Evolutionary conservation across 2,329 filamentous ascomycete species (phyloP), one percentile per base, ranked within the genome.

Genomic region (Cercospora sp.): DNA sequence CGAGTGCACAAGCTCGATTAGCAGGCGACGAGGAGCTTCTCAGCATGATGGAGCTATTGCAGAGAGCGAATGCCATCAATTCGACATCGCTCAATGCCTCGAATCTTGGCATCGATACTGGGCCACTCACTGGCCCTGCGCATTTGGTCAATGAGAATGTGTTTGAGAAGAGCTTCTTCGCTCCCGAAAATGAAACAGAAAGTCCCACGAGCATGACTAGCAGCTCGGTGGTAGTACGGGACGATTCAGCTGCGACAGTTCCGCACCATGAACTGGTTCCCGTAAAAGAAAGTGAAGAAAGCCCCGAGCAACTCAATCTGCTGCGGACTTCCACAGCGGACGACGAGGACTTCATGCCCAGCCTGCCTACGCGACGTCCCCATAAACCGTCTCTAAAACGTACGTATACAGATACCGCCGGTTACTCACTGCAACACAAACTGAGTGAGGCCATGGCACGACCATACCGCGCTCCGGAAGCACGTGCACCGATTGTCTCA

Each of bases 11-110:
- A 79, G 92, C 94, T 63, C 89, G 91, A 76, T 85, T 91, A 63
- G 89, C 87, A 70, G 94, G 93, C 24, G 94, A 98, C 79, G 83
- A 92, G 62, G 94, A 97, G 74, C 87, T 93, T 59, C 93, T 97
- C 80, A 90, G 90, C 75, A 93, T 97, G 91, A 87, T 97, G 80
- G 94, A 98, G 76, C 83, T 97, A 66, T 83, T 97, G 69, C 90
- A 92, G 55, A 89, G 90, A 75, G 92, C 94, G 58, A 92, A 94
- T 72, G 81, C 97, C 26, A 88, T 94, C 65, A 90, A 89, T 18
- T 86, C 89, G 43, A 89, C 89, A 64, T 89, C 88, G 69, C 79
- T 89, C 34, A 85, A 83, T 60, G 80, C 81, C 51, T 80, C 83
- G 73, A 83, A 82, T 13, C 72, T 85, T 69, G 81, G 82, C 21